A percentile compares a stretch with the other conserved stretches of the same genome.
phyloP scores from a whole-genome alignment of 2,329 filamentous ascomycete genomes.

The Alternaria brassicae region DNA sequence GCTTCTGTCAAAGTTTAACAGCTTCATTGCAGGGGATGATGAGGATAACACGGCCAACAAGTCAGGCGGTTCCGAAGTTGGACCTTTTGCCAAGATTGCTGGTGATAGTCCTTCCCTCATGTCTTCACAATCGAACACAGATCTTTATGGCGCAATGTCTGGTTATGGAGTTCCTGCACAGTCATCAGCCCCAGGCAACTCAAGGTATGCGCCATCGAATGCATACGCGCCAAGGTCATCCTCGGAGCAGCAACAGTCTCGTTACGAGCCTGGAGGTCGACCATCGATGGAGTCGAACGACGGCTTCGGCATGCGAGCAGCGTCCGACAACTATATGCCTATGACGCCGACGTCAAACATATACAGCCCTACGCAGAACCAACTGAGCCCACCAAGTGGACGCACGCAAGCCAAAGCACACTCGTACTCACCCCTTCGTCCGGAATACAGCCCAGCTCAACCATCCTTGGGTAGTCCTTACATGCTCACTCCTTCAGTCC shows the following conservation, averaged over 20 bases:
- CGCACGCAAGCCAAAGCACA: constrained; percentile 38
- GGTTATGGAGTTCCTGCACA: constrained; percentile 53
- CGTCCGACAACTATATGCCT: constrained; percentile 42
- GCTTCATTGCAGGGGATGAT: constrained; percentile 93
- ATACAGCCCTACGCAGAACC: constrained; percentile 42
- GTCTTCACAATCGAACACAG: constrained; percentile 71
- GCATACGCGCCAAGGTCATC: constrained; percentile 58
- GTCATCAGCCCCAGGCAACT: constrained; percentile 40
- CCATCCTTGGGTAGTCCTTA: constrained; percentile 41
- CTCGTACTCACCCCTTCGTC: constrained; percentile 43
- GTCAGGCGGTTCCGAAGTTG: constrained; percentile 63
- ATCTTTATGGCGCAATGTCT: constrained; percentile 75
- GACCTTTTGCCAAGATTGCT: constrained; percentile 83
- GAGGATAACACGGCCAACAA: constrained; percentile 68
- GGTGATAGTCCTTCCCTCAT: constrained; percentile 63
- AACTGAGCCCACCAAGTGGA: constrained; percentile 39
- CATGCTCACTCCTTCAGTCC: constrained; percentile 35
- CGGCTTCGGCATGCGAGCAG: constrained; percentile 31
- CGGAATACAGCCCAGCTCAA: constrained; percentile 33
- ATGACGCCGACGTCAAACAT: constrained; percentile 36
- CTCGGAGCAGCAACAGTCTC: constrained; percentile 58
- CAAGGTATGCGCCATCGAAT: constrained; percentile 50
- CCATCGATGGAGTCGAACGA: constrained; percentile 49
- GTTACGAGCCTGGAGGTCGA: constrained; percentile 55
- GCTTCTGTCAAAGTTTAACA: constrained; percentile 92